Conservation (phyloP, 2,329 filamentous ascomycete genomes). For the Alternaria longipes region DNA sequence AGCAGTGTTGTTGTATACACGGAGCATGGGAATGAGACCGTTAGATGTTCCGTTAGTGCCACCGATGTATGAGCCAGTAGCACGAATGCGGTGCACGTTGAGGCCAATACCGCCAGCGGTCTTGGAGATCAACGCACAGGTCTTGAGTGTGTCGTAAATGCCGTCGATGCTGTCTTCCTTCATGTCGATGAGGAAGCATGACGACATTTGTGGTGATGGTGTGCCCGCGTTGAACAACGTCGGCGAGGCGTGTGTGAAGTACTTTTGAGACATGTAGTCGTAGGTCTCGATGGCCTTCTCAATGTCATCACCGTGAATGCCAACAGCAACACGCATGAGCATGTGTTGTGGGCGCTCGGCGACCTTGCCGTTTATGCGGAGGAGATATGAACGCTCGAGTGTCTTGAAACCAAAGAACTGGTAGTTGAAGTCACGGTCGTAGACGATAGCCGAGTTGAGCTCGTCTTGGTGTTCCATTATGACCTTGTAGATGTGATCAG, state of each 20-base stretch:
- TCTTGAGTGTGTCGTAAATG: conserved; percentile 99
- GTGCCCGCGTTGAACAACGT: conserved; percentile 99
- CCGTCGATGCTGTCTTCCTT: conserved; percentile 99
- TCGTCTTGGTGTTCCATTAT: conserved; percentile 97
- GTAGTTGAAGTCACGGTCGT: conserved; percentile 99
- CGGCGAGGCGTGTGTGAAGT: conserved; percentile 97
- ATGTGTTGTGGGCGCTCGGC: conserved; percentile 98
- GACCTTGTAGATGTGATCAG: conserved; percentile 85
- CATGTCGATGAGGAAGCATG: conserved; percentile 99
- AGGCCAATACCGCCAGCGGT: conserved; percentile 97
- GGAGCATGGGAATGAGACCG: conserved; percentile 95
- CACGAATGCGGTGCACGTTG: conserved; percentile 95
- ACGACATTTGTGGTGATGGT: conserved; percentile 91
- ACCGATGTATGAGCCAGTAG: conserved; percentile 96
- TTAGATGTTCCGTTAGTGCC: conserved; percentile 99
- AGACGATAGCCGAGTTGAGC: conserved; percentile 98
- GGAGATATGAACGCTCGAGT: conserved; percentile 93
- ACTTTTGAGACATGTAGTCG: conserved; percentile 98
- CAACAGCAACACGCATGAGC: conserved; percentile 99
- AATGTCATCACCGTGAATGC: conserved; percentile 94
- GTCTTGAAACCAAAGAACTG: conserved; percentile 99
- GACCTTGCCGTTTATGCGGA: conserved; percentile 94
- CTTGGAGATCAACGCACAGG: conserved; percentile 99
- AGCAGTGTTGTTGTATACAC: conserved; percentile 99
- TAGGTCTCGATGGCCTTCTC: conserved; percentile 97